Conservation (phyloP, 805 yeast species). For the Sugiyamaella boreocaroliniensis region DNA sequence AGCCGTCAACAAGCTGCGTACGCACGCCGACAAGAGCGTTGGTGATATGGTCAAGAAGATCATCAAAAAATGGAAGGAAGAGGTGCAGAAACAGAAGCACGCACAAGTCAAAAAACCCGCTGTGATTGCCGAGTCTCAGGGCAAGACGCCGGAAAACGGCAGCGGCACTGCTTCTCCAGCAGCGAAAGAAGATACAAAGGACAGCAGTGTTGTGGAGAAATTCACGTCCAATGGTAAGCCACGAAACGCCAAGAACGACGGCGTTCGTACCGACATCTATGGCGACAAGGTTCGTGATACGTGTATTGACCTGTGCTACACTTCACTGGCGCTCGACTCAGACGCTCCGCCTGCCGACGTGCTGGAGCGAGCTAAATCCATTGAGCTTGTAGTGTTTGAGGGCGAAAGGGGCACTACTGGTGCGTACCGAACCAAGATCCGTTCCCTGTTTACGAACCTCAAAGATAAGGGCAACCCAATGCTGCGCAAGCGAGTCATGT, state of each 20-base stretch:
- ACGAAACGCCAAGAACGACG: constrained; percentile 78
- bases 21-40: constrained; percentile 56
- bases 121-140: constrained; percentile 6
- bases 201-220: constrained; percentile 27
- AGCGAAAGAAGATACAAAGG: constrained; percentile 17
- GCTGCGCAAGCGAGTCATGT: constrained; percentile 59
- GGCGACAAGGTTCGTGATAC: constrained; percentile 77
- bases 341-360: constrained; percentile 52
- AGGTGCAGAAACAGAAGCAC: constrained; percentile 44
- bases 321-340: constrained; percentile 82
- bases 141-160: constrained; percentile 6
- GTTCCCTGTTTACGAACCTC: constrained; percentile 80
- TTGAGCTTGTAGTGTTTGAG: constrained; percentile 66
- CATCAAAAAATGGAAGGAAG: constrained; percentile 85
- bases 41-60: constrained; percentile 69
- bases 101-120: background rate
- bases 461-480: constrained; percentile 87
- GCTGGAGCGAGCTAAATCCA: constrained; percentile 55
- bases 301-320: constrained; percentile 75
- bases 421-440: constrained; percentile 70
- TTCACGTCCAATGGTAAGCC: constrained; percentile 44
- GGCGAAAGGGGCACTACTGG: constrained; percentile 48
- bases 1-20: constrained; percentile 81
- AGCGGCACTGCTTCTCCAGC: constrained; percentile 5
- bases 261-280: constrained; percentile 61